phyloP scores from a whole-genome alignment of 1,139 yeast genomes.

The Torulaspora pretoriensis region DNA sequence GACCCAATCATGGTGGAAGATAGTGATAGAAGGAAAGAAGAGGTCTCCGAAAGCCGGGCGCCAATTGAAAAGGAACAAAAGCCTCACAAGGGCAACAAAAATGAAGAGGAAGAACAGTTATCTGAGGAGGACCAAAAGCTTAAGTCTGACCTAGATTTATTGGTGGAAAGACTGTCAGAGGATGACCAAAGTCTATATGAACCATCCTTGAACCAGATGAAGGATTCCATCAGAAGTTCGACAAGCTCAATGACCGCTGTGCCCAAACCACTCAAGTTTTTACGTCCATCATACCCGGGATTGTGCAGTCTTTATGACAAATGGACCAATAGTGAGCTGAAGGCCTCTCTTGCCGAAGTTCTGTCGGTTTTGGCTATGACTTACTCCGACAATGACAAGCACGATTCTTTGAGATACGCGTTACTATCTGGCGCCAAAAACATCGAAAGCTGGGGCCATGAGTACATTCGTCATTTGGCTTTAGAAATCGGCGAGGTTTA shows the following conservation, averaged over 20 bases:
- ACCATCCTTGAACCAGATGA: constrained; percentile 62
- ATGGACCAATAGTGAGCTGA: constrained; percentile 51
- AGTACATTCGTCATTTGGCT: constrained; percentile 92
- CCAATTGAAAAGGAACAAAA: constrained; percentile 18
- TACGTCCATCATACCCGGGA: constrained; percentile 77
- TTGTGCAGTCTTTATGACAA: constrained; percentile 61
- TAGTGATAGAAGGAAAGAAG: constrained; percentile 15
- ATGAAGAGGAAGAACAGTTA: constrained; percentile 66
- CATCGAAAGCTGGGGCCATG: constrained; percentile 95
- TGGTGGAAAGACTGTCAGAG: constrained; percentile 72
- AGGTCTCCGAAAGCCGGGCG: constrained; percentile 9
- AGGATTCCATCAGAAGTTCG: constrained; percentile 78
- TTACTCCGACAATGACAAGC: constrained; percentile 76
- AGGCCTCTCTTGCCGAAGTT: constrained; percentile 67
- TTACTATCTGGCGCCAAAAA: constrained; percentile 59
- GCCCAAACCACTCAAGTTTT: constrained; percentile 94
- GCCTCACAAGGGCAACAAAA: constrained; percentile 22
- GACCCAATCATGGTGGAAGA: constrained; percentile 12
- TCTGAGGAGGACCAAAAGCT: constrained; percentile 91
- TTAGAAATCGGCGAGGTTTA: constrained; percentile 89
- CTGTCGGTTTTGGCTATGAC: constrained; percentile 95
- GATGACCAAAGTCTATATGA: constrained; percentile 49
- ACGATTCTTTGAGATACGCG: constrained; percentile 79
- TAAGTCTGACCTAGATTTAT: constrained; percentile 79
- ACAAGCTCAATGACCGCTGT: constrained; percentile 99